Evolutionary conservation across 345 rosid species (phyloP), one percentile per base, ranked within the genome.

Genomic region (Salix caprea): DNA sequence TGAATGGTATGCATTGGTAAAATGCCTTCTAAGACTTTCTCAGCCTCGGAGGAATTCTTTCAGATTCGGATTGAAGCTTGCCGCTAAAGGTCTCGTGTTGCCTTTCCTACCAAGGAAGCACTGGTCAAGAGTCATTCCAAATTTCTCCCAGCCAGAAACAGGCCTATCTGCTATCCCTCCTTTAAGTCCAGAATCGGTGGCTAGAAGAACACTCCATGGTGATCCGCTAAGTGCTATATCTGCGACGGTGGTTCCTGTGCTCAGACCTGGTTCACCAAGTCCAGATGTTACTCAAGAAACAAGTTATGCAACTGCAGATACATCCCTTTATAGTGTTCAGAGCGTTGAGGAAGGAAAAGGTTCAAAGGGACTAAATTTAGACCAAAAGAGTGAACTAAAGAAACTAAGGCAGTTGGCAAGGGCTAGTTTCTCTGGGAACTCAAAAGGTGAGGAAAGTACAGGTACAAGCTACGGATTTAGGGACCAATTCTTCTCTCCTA

Each of bases 241-340:
- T 37, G 88, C 90, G 66, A 87, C 88, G 34, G 85, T 87, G 67
- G 87, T 83, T 69, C 90, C 90, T 26, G 82, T 87, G 67, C 67
- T 71, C 7, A 74, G 84, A 72, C 88, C 87, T 40, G 84, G 81
- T 65, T 82, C 85, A 74, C 86, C 84, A 18, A 74, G 74, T 39
- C 67, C 42, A 37, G 70, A 67, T 10, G 64, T 56, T 72, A 30
- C 19, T 48, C 70, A 44, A 32, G 34, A 52, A 23, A 24, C 72
- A 65, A 37, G 71, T 77, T 70, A 70, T 10, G 5, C 78, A 65
- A 28, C 70, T 54, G 74, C 61, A n/a, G 81, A 64, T 28, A 44
- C 77, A 48, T 16, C 37, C 32, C 21, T 75, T 67, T 19, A 16
- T 6, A 24, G 56, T 2, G 37, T 15, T 62, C 83, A 74, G 46